Conservation (phyloP, 192 early-diverging fungal species). For the Chytriomyces sp. region DNA sequence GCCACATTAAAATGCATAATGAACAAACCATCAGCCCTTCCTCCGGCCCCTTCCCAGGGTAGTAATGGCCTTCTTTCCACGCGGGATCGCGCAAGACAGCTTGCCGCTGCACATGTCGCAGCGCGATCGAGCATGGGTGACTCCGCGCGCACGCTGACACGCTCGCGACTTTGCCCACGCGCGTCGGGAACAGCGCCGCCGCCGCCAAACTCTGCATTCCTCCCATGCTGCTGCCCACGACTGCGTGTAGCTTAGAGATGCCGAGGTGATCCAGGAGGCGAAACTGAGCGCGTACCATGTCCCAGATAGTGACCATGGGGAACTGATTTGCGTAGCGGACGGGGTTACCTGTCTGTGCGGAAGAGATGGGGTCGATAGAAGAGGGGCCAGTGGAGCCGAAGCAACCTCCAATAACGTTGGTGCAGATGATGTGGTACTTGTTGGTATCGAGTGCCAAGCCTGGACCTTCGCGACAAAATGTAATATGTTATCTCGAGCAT, state of each 20-base stretch:
- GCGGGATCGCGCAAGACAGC: conserved; percentile 93
- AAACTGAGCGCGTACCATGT: conserved; percentile 94
- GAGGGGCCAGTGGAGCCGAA: conserved; percentile 94
- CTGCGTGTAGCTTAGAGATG: conserved; percentile 81
- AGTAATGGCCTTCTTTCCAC: conserved; percentile 92
- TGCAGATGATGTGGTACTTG: conserved; percentile 94
- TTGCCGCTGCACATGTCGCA: conserved; percentile 90
- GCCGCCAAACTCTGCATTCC: conserved; percentile 92
- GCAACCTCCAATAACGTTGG: conserved; percentile 95
- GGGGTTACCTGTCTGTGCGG: conserved; percentile 28
- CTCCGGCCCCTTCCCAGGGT: conserved; percentile 76
- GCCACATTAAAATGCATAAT: neutral
- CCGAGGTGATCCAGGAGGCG: conserved; percentile 77
- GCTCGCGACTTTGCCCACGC: conserved; percentile 74
- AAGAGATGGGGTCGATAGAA: conserved; percentile 73
- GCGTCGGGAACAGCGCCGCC: conserved; percentile 77
- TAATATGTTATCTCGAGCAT: conserved; percentile 13
- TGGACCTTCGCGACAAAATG: conserved; percentile 63
- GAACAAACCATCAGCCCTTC: conserved; percentile 84
- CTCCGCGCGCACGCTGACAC: conserved; percentile 92
- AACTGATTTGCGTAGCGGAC: conserved; percentile 82
- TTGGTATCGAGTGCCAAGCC: conserved; percentile 88
- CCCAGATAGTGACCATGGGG: too few species aligned
- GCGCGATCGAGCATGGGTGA: conserved; percentile 94
- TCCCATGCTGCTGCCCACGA: conserved; percentile 89